Evolutionary conservation across 176 grass and related monocot genomes (phyloP), one percentile per base, ranked within the genome.

Genomic region (Bolboschoenus planiculmis): DNA sequence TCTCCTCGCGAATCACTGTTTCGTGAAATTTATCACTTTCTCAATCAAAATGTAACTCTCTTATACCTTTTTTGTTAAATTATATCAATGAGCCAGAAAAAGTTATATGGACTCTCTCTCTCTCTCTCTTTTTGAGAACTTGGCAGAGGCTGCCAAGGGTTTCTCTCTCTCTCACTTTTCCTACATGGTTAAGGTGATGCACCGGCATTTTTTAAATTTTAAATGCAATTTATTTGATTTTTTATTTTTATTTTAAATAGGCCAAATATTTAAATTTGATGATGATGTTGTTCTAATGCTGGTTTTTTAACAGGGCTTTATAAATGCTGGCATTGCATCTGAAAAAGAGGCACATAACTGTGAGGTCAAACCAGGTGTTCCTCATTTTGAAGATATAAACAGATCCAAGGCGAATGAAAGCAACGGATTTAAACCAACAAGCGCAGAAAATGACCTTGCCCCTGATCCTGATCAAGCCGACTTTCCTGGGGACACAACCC

Each of bases 301-400:
- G 10, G 76, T 68, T 74, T 81, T 77, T 48, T 40, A 51, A 7
- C 78, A 99, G 96, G 93, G 96, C 81, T 93, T 91, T 79, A 99
- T 99, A 93, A 99, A 99, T 95, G 58, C 96, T 80, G 96, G 96
- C 83, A 91, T 99, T 78, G 89, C 91, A 68, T 98, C 85, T 40
- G 64, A 83, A 54, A 89, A 92, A 42, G 78, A 77, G 40, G 24
- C 11, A 34, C 58, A 71, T 58, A 86, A 43, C 16, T 61, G 36
- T 16, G 15, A 4, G 10, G 79, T 50, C 26, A 14, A 34, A 77
- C 72, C 72, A 77, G 24, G 15, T 85, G 6, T 56, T 76, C 33
- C 48, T 77, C 79, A 59, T 86, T 84, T 53, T 58, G 86, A 89
- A 88, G 66, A 68, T 88, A 37, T 83, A 78, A 82, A 90, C 80